A percentile compares a stretch with the other conserved stretches of the same genome.
Conservation (phyloP, 208 protist species). For the Porcisia hertigi region DNA sequence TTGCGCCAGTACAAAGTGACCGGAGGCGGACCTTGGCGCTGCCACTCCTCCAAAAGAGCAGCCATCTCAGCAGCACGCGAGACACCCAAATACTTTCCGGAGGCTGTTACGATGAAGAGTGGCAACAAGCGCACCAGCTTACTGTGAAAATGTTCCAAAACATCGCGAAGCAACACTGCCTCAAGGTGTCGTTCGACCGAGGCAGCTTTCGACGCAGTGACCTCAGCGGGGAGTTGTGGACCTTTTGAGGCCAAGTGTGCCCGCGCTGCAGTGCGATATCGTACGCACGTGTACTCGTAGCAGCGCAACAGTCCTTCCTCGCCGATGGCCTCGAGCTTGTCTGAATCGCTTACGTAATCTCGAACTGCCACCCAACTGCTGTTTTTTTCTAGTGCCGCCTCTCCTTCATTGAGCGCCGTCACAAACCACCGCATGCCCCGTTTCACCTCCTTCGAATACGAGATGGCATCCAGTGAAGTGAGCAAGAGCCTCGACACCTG, state of each 20-base stretch:
- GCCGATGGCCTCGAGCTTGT: slow-evolving; percentile 88
- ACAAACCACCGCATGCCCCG: slow-evolving; percentile 76
- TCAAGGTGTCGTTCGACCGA: slow-evolving; percentile 23
- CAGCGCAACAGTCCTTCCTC: slow-evolving; percentile 68
- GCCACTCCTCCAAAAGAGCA: slow-evolving; percentile 57
- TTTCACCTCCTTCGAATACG: slow-evolving; percentile 79
- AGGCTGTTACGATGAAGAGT: slow-evolving; percentile 64
- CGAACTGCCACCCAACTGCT: slow-evolving; percentile 60
- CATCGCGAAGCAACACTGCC: slow-evolving; percentile 44
- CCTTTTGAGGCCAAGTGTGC: neutral
- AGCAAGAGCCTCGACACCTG: slow-evolving; percentile 13
- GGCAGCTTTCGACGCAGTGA: neutral
- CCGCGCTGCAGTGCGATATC: slow-evolving; percentile 4
- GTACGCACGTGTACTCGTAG: slow-evolving; percentile 61
- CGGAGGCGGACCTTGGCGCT: slow-evolving; percentile 45
- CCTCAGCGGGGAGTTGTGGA: neutral
- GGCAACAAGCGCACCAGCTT: slow-evolving; percentile 60
- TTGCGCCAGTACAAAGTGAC: slow-evolving; percentile 54
- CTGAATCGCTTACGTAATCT: slow-evolving; percentile 80
- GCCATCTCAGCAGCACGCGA: slow-evolving; percentile 59
- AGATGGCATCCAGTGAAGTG: slow-evolving; percentile 62
- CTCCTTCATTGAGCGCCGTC: slow-evolving; percentile 28
- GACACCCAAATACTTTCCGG: slow-evolving; percentile 56
- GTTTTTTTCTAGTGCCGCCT: neutral
- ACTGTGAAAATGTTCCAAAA: slow-evolving; percentile 70